Evolutionary conservation across 2,329 filamentous ascomycete genomes (phyloP).

Genomic region (Claviceps fusiformis): DNA sequence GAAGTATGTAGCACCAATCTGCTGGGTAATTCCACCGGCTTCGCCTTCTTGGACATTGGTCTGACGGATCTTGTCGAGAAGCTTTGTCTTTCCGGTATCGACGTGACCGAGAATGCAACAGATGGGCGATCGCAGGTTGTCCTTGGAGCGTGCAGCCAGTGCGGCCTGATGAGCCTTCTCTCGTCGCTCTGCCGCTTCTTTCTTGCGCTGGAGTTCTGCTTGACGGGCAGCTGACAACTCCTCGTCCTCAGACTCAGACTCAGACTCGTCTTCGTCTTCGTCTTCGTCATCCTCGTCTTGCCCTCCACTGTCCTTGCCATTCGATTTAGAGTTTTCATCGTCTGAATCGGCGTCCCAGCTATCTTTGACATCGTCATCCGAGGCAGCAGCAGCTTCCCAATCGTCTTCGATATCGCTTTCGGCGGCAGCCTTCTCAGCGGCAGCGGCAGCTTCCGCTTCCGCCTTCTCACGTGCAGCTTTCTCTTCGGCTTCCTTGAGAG

Average conservation of each 20-base stretch:
- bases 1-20: constrained; percentile 99
- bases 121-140: constrained; percentile 92
- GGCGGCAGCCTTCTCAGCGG: constrained; percentile 38
- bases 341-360: constrained; percentile 86
- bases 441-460: constrained; percentile 40
- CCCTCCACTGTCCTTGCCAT: constrained; percentile 21
- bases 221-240: constrained; percentile 58
- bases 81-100: constrained; percentile 99
- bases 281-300: constrained; percentile 22
- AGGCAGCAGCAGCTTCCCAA: constrained; percentile 76
- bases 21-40: constrained; percentile 98
- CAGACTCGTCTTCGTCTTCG: constrained; percentile 17
- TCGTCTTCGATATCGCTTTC: constrained; percentile 61
- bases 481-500: constrained; percentile 46
- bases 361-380: constrained; percentile 66
- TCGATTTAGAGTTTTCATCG: constrained; percentile 37
- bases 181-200: constrained; percentile 75
- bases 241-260: constrained; percentile 46
- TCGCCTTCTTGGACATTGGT: constrained; percentile 98
- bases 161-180: constrained; percentile 87
- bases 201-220: constrained; percentile 66
- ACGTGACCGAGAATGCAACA: constrained; percentile 99
- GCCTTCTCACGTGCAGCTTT: constrained; percentile 45
- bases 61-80: constrained; percentile 95
- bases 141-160: constrained; percentile 77